Evolutionary conservation across 192 early-diverging fungal species (phyloP).

Genomic region (Tieghemiomyces parasiticus): DNA sequence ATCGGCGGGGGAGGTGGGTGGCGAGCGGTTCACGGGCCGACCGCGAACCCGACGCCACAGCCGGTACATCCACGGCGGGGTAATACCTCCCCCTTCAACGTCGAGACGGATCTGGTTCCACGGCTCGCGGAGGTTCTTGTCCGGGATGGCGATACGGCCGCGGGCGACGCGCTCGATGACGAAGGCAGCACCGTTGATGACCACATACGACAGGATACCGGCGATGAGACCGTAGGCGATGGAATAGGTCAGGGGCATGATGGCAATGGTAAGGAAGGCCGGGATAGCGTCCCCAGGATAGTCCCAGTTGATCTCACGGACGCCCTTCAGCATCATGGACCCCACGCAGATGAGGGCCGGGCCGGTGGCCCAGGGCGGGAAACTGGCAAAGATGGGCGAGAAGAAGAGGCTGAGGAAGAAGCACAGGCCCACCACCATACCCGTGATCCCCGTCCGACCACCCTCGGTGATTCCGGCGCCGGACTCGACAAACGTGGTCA

Average conservation of each 20-base stretch:
- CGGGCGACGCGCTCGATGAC: constrained; percentile 36
- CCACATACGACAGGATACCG: constrained; percentile 49
- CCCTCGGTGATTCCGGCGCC: constrained; percentile 73
- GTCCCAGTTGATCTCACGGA: constrained; percentile 61
- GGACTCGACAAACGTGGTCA: constrained; percentile 69
- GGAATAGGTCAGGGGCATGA: constrained; percentile 70
- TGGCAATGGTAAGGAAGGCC: constrained; percentile 56
- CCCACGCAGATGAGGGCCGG: constrained; percentile 68
- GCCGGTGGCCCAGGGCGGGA: constrained; percentile 76
- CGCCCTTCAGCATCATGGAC: constrained; percentile 57
- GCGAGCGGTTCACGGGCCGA: no score
- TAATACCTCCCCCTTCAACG: no score
- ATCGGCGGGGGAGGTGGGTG: no score
- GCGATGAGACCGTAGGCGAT: constrained; percentile 69
- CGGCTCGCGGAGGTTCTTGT: constrained; percentile 5
- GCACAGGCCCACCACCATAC: constrained; percentile 42
- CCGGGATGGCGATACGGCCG: constrained; percentile 26
- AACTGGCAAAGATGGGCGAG: constrained; percentile 66
- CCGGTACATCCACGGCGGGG: no score
- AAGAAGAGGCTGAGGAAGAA: constrained; percentile 73
- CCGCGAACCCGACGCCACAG: no score
- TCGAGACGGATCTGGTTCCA: no score
- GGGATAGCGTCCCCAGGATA: constrained; percentile 64
- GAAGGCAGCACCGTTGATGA: constrained; percentile 47
- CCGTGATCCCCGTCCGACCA: constrained; percentile 60